Percentiles rank a stretch among this genome's conserved stretches.
phyloP scores from a whole-genome alignment of 257 asterid genomes.

The Fraxinus pennsylvanica region DNA sequence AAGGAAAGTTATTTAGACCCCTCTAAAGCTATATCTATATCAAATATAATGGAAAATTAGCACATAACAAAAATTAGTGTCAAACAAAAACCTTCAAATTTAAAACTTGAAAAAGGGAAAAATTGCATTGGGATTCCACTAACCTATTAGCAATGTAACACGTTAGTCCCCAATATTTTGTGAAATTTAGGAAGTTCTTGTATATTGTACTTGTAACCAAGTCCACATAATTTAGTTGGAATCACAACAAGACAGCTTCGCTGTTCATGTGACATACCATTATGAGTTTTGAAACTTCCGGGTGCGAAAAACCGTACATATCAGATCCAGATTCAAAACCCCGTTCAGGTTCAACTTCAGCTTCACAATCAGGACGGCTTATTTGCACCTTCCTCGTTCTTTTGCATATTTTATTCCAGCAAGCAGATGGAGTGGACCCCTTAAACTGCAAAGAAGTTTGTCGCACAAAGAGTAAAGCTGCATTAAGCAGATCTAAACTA shows the following conservation, averaged over 20 bases:
- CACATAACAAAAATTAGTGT: not conserved
- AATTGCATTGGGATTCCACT: not conserved
- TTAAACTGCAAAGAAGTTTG: constrained; percentile 55
- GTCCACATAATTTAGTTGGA: constrained; percentile 10
- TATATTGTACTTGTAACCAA: constrained; percentile 5
- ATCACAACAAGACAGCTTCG: constrained; percentile 19
- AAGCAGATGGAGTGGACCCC: constrained; percentile 80
- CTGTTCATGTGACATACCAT: constrained; percentile 46
- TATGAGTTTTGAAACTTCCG: constrained; percentile 70
- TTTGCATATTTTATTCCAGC: constrained; percentile 83
- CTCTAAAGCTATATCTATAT: not conserved
- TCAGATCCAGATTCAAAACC: constrained; percentile 65
- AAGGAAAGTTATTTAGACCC: not conserved
- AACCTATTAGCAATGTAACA: not conserved
- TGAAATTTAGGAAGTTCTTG: not conserved
- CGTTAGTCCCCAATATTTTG: not conserved
- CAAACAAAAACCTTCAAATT: not conserved
- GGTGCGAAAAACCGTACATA: constrained; percentile 84
- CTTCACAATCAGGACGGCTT: constrained; percentile 43
- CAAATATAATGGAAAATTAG: not conserved
- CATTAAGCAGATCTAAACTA: constrained; percentile 14
- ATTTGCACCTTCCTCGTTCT: constrained; percentile 58
- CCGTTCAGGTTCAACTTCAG: constrained; percentile 42
- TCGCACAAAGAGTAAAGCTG: constrained; percentile 20
- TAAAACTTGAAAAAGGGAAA: not conserved